Conservation (phyloP, 1,139 yeast genomes). For the Scheffersomyces parashehatae region DNA sequence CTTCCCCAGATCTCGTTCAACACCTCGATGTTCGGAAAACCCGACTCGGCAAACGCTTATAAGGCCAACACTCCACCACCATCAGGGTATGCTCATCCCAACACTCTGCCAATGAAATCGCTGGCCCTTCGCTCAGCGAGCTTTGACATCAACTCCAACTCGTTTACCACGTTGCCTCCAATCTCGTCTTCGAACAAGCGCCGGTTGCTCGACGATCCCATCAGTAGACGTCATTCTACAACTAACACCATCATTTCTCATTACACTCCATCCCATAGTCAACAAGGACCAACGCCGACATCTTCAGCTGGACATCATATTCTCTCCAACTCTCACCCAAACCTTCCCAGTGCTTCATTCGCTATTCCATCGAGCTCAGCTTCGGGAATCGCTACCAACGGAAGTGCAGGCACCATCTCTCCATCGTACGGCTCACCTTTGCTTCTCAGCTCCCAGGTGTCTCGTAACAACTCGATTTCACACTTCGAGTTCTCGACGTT, state of each 20-base stretch:
- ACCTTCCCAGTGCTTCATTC: conserved; percentile 4
- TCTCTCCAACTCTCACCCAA: conserved; percentile 13
- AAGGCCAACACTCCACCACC: conserved; percentile 7
- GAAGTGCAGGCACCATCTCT: conserved; percentile 21
- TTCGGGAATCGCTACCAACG: conserved; percentile 1
- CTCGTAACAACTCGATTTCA: conserved; percentile 40
- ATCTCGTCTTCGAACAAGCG: conserved; percentile 14
- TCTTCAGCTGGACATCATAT: conserved; percentile 4
- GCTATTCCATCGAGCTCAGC: conserved; percentile 3
- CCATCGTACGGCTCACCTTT: conserved; percentile 37
- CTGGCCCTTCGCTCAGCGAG: conserved; percentile 29
- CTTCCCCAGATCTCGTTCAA: conserved; percentile 32
- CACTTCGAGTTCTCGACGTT: conserved; percentile 33
- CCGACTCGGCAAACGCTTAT: not conserved
- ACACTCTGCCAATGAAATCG: conserved; percentile 9
- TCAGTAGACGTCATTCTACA: conserved; percentile 15
- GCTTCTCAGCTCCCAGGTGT: conserved; percentile 26
- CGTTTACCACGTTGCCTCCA: conserved; percentile 11
- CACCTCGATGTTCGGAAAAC: conserved; percentile 39
- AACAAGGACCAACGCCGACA: not conserved
- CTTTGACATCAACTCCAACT: conserved; percentile 26
- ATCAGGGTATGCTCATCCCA: conserved; percentile 2
- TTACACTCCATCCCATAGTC: not conserved
- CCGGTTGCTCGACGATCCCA: conserved; percentile 17
- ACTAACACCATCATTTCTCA: conserved; percentile 11